Conservation (phyloP, 176 grass and related monocot species). For the Urochloa ruziziensis region DNA sequence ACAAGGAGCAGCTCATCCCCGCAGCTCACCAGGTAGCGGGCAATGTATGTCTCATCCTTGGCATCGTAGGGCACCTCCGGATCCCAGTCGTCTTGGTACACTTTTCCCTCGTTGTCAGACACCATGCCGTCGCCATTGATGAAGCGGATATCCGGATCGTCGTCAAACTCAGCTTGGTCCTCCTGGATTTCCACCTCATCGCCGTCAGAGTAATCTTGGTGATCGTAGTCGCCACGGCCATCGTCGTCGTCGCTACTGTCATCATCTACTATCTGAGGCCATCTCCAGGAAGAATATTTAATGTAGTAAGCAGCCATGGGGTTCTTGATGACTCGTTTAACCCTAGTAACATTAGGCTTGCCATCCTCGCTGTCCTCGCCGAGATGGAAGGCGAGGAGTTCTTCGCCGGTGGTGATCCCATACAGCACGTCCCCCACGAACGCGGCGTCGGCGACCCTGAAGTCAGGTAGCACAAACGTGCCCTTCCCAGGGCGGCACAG, state of each 20-base stretch:
- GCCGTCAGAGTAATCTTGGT: no score
- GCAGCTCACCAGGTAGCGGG: background rate
- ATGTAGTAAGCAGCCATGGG: background rate
- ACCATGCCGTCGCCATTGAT: background rate
- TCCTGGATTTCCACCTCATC: no score
- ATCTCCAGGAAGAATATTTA: background rate
- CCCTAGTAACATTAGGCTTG: background rate
- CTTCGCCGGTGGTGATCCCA: background rate
- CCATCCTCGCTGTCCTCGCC: background rate
- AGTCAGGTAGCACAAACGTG: fast-evolving
- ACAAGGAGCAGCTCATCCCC: background rate
- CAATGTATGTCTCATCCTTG: background rate
- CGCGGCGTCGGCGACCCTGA: background rate
- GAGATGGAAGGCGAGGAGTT: background rate
- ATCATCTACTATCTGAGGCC: background rate
- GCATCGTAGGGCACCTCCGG: background rate
- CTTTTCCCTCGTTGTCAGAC: background rate
- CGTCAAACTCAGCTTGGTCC: no score
- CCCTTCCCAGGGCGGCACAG: background rate
- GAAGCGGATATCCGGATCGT: background rate
- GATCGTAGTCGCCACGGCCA: no score
- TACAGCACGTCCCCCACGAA: background rate
- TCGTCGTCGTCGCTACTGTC: background rate
- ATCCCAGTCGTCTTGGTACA: no score
- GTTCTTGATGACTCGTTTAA: background rate